Evolutionary conservation across 257 asterid species (phyloP), one percentile per base, ranked within the genome.

Genomic region (Cynanchum wilfordii): DNA sequence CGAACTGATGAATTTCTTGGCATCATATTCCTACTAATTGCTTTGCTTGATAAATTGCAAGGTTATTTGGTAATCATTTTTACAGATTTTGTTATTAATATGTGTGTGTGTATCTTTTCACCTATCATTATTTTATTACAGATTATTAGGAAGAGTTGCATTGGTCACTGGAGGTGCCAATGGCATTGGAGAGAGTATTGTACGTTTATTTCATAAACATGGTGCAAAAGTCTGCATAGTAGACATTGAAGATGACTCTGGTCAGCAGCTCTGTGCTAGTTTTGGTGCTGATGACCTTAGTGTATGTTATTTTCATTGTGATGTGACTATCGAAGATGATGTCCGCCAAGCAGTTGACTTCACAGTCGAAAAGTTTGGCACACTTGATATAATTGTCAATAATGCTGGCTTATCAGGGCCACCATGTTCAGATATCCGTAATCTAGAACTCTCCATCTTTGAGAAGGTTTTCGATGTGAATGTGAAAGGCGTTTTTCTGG

Each of bases 161-260:
- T 68, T 95, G 72, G 95, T 92, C 69, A 95, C 97, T 1, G 98
- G 99, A 71, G 99, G 99, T 52, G 97, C 97, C 16, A 55, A 72
- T 60, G 99, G 99, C 66, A 92, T 92, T 27, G 98, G 99, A 22
- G 98, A 87, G 83, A 87, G 94, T 89, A 95, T 86, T 5, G 96
- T 87, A 51, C 92, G 86, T 0, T 75, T 87, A 49, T 87, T 95
- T 74, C 89, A 81, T 74, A 82, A 77, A 75, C 99, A 95, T 7
- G 98, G 99, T 15, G 96, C 96, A 56, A 92, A 84, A 80, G 94
- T 92, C 40, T 89, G 96, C 63, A 68, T 95, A 69, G 90, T 88
- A 17, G 99, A 95, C 73, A 79, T 95, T 64, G 87, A 83, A 85
- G 96, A 89, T 70, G 80, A 86, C 19, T 77, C 50, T 19, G 90